These are phyloP conservation scores for Fusarium xyrophilum DNA, from an alignment of 2,329 filamentous ascomycete species.

Conservation along the genomic window DNA sequence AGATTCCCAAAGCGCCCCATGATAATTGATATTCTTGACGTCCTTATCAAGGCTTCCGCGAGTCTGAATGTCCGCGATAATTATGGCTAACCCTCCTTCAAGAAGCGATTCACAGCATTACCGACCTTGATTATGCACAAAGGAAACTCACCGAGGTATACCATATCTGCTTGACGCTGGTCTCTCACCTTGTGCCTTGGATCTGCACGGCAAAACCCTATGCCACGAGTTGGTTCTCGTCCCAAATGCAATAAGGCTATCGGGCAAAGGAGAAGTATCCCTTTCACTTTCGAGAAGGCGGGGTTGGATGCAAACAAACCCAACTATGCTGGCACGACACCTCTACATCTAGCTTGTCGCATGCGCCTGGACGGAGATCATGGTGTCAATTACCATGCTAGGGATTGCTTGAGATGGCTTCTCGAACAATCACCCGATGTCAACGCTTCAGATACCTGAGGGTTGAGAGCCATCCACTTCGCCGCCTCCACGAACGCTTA, in stretches of 20 bases:
- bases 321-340: slow-evolving; percentile 19
- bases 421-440: background rate
- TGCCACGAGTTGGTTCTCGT: slow-evolving; percentile 19
- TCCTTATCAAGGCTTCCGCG: slow-evolving; percentile 7
- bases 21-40: background rate
- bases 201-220: slow-evolving; percentile 27
- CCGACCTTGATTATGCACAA: background rate
- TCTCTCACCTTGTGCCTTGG: slow-evolving; percentile 9
- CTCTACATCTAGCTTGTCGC: slow-evolving; percentile 22
- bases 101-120: background rate
- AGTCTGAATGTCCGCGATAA: background rate
- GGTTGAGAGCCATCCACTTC: slow-evolving; percentile 27
- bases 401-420: slow-evolving; percentile 9
- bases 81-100: slow-evolving; percentile 15
- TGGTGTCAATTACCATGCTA: background rate
- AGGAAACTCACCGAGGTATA: background rate
- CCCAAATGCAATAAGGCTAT: background rate
- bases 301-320: slow-evolving; percentile 15
- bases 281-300: background rate
- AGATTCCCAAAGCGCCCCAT: background rate
- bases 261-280: background rate
- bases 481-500: slow-evolving; percentile 20
- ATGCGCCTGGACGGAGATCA: background rate
- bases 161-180: slow-evolving; percentile 14
- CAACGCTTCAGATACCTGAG: slow-evolving; percentile 8